Evolutionary conservation across 352 stramenopile genomes (phyloP), one percentile per base, ranked within the genome.

Genomic region (Halophytophthora batemanensis): DNA sequence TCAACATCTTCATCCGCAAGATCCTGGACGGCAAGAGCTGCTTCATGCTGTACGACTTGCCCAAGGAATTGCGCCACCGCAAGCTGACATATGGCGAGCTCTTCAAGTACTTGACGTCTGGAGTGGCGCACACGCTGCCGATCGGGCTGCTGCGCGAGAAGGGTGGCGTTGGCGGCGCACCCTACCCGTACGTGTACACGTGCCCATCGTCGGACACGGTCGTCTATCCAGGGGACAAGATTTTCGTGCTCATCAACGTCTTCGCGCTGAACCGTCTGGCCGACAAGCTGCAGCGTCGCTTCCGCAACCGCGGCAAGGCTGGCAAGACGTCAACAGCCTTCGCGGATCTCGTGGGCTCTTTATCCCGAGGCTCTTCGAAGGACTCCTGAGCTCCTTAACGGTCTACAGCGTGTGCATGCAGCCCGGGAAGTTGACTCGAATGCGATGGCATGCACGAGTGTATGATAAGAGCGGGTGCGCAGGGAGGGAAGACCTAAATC

Each of bases 21-120:
- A 90, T 91, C 53, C 63, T 94, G 7, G 80, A 93, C 50, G 84
- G 84, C 22, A 90, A 86, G 46, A 90, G 80, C 59, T 91, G 83
- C 35, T 94, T 94, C 43, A 87, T 89, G 56, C 66, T 92, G 2
- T 94, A 93, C 52, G 68, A 88, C 21, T 36, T 94, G 4, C 84
- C 84, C 0, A 72, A 77, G 42, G 41, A 72, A n/a, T 71, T 82
- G 51, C 75, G 80, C 12, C 52, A 59, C 0, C 61, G 54, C n/a
- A 42, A 61, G 2, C 56, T 82, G 18, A 67, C 77, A 28, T 95
- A 90, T 53, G 74, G 80, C 43, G 67, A 88, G 21, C 56, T 95
- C 5, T 92, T 95, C 45, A 66, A 78, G 6, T 59, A 75, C 66
- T 90, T 95, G 82, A 92, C 79, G 18, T 77, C 70, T 0, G 68